Conservation (phyloP, 73 alveolate genomes). For the Stentor roeselii region DNA sequence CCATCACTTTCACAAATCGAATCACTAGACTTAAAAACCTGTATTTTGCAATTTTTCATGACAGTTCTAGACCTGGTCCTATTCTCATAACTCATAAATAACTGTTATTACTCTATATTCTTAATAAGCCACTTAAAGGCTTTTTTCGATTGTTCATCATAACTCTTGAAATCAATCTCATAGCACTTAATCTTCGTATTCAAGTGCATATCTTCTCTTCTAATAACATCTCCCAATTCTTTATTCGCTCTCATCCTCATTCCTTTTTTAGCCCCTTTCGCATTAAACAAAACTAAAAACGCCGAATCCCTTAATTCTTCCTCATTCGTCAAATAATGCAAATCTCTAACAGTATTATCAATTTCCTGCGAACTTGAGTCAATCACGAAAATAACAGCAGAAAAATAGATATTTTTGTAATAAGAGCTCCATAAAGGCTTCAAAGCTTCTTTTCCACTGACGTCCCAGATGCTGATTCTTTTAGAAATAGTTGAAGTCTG, state of each 20-base stretch:
- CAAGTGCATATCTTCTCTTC: not conserved
- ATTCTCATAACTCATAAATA: not conserved
- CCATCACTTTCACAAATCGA: too few relatives aligned
- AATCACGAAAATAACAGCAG: conserved; percentile 27
- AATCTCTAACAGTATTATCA: not conserved
- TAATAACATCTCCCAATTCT: not conserved
- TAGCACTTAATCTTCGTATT: not conserved
- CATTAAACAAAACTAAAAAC: conserved; percentile 6
- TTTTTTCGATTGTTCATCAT: not conserved
- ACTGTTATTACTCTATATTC: too few relatives aligned
- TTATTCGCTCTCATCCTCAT: not conserved
- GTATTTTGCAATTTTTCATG: too few relatives aligned
- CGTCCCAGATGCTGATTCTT: conserved; percentile 19
- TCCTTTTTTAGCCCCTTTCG: not conserved
- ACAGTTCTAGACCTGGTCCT: too few relatives aligned
- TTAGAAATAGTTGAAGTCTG: not conserved
- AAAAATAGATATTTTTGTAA: conserved; percentile 12
- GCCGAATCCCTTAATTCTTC: conserved; percentile 29
- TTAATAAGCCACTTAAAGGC: not conserved
- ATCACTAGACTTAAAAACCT: too few relatives aligned
- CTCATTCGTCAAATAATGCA: conserved; percentile 8
- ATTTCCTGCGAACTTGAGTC: conserved; percentile 1
- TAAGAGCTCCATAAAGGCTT: conserved; percentile 12
- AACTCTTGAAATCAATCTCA: not conserved
- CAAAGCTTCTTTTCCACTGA: conserved; percentile 23